A percentile compares a stretch with the other conserved stretches of the same genome.
Evolutionary conservation across 331 rosid genomes (phyloP).

Genomic region (Acacia pycnantha): DNA sequence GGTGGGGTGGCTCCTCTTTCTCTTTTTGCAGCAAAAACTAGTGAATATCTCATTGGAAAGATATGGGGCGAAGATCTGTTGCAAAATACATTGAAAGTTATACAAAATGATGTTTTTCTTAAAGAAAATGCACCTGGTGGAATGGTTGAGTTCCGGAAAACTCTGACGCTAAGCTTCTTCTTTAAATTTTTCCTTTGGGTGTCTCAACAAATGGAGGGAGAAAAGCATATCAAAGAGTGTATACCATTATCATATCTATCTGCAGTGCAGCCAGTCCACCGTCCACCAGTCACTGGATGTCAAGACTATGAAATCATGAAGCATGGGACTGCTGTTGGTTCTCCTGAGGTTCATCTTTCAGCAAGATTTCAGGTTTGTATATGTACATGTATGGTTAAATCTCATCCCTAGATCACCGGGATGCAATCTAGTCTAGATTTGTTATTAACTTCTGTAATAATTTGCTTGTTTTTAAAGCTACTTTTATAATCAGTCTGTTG

Average conservation of each 20-base stretch:
- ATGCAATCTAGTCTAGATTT: conserved; percentile 11
- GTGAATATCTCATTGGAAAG: conserved; percentile 73
- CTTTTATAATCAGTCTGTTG: conserved; percentile 6
- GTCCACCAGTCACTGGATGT: conserved; percentile 68
- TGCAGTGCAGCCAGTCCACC: conserved; percentile 70
- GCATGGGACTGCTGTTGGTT: conserved; percentile 87
- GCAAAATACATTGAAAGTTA: conserved; percentile 59
- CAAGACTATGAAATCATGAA: conserved; percentile 85
- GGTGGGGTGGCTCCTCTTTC: conserved; percentile 94
- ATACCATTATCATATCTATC: conserved; percentile 75
- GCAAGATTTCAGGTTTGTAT: conserved; percentile 80
- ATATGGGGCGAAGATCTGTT: conserved; percentile 73
- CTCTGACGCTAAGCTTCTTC: conserved; percentile 80
- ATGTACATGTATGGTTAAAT: conserved; percentile 21
- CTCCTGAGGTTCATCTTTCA: conserved; percentile 93
- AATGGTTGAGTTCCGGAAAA: conserved; percentile 90
- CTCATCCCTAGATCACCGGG: conserved; percentile 3
- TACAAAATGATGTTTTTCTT: conserved; percentile 59
- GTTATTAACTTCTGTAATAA: not conserved
- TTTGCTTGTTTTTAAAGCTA: not conserved
- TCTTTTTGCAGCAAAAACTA: conserved; percentile 63
- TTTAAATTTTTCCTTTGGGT: conserved; percentile 94
- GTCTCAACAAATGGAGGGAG: conserved; percentile 67
- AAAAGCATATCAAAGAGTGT: conserved; percentile 36
- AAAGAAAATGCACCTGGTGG: conserved; percentile 91